Evolutionary conservation across 306 rosid species (phyloP).

Genomic region (Cucurbita maxima): DNA sequence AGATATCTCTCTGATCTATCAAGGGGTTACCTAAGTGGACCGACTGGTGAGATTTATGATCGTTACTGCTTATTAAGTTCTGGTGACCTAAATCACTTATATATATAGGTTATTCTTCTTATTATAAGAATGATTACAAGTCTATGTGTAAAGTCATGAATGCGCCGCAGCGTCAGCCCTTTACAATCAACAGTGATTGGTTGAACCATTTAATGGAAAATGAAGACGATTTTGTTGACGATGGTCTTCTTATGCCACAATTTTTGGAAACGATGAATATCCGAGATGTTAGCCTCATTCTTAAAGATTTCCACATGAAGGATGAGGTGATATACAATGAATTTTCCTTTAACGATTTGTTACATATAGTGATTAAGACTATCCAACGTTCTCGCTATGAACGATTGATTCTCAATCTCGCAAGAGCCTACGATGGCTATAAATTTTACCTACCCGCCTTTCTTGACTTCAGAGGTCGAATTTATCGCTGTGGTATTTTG

Average conservation of each 20-base stretch:
- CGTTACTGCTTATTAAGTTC: background rate
- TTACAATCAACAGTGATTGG: background rate
- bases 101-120: background rate
- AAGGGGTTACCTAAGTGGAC: background rate
- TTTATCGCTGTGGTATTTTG: background rate
- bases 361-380: background rate
- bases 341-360: background rate
- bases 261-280: background rate
- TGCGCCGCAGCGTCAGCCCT: background rate
- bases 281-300: background rate
- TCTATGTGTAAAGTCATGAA: background rate
- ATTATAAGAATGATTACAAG: background rate
- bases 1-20: background rate
- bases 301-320: background rate
- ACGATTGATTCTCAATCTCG: background rate
- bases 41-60: background rate
- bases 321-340: background rate
- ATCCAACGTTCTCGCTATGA: slow-evolving; percentile 2
- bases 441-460: background rate
- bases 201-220: background rate
- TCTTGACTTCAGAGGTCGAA: background rate
- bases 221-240: background rate
- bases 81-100: background rate
- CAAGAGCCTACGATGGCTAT: background rate
- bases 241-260: background rate